These are phyloP conservation scores for Boletus patriciae DNA, from an alignment of 768 basidiomycete species.

Conservation along the genomic window DNA sequence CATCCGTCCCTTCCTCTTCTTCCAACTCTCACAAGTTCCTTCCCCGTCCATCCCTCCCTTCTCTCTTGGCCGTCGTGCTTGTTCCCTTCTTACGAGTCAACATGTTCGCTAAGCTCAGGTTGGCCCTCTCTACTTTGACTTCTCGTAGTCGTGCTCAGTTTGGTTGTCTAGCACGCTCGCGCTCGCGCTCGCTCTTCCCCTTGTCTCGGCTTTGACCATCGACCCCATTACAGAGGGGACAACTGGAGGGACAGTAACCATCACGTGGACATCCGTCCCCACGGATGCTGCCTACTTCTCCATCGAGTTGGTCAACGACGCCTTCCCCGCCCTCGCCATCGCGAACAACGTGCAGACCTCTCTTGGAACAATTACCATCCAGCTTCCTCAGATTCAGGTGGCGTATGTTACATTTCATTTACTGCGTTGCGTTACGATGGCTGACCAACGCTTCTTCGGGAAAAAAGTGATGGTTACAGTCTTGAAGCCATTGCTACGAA, in stretches of 20 bases:
- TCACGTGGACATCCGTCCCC: conserved; percentile 46
- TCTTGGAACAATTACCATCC: conserved; percentile 35
- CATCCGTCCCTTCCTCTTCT: neutral
- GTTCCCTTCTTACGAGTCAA: conserved; percentile 24
- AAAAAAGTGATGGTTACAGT: conserved; percentile 48
- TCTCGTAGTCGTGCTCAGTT: neutral
- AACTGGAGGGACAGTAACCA: conserved; percentile 36
- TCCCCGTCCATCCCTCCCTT: conserved; percentile 17
- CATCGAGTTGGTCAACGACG: conserved; percentile 57
- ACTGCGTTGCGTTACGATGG: neutral
- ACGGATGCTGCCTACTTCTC: conserved; percentile 46
- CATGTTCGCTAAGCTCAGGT: conserved; percentile 57
- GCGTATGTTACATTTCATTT: conserved; percentile 34
- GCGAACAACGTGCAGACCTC: conserved; percentile 51
- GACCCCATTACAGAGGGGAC: conserved; percentile 35
- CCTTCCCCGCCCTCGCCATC: conserved; percentile 55
- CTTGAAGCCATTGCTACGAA: conserved; percentile 46
- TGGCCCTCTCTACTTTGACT: conserved; percentile 2
- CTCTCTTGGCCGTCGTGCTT: neutral
- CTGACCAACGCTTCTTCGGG: neutral
- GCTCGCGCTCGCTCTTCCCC: conserved; percentile 47
- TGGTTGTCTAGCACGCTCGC: conserved; percentile 39
- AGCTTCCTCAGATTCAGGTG: conserved; percentile 47
- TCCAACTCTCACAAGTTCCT: conserved; percentile 19
- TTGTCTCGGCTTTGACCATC: conserved; percentile 47